phyloP scores from a whole-genome alignment of 1,139 yeast species.

The Yamadazyma buinensis region DNA sequence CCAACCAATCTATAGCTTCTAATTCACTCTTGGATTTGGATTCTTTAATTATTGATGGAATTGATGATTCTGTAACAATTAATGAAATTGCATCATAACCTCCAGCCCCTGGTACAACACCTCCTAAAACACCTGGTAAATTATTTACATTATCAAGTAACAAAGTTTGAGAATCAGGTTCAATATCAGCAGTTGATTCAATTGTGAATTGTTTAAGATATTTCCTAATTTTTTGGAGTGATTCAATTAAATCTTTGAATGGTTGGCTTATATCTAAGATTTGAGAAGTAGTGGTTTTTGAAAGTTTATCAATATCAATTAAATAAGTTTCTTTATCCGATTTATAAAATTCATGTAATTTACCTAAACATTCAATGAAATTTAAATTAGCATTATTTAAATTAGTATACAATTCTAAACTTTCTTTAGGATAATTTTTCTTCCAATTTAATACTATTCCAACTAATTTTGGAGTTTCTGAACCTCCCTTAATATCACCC shows the following conservation, averaged over 20 bases:
- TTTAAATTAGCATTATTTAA: slow-evolving; percentile 57
- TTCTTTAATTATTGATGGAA: slow-evolving; percentile 30
- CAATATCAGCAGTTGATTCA: slow-evolving; percentile 79
- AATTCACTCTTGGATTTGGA: slow-evolving; percentile 30
- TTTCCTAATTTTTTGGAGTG: slow-evolving; percentile 49
- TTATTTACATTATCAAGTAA: slow-evolving; percentile 59
- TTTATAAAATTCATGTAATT: slow-evolving; percentile 30
- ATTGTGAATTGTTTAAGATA: slow-evolving; percentile 57
- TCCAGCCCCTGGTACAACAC: slow-evolving; percentile 98
- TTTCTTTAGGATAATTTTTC: slow-evolving; percentile 44
- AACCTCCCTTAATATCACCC: slow-evolving; percentile 94
- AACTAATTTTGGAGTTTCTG: slow-evolving; percentile 91
- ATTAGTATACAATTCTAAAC: slow-evolving; percentile 48
- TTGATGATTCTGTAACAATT: slow-evolving; percentile 50
- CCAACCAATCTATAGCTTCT: slow-evolving; percentile 57
- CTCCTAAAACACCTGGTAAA: slow-evolving; percentile 78
- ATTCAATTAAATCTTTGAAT: slow-evolving; percentile 22
- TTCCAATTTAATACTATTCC: slow-evolving; percentile 74
- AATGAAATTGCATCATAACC: slow-evolving; percentile 91
- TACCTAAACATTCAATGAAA: slow-evolving; percentile 47
- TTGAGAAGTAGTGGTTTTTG: neutral
- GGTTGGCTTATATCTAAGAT: slow-evolving; percentile 8
- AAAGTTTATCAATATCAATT: slow-evolving; percentile 7
- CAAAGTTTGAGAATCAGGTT: slow-evolving; percentile 72
- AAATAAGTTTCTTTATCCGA: slow-evolving; percentile 20